Conservation (phyloP, 2,329 filamentous ascomycete genomes). For the Lachnellula subtilissima region DNA sequence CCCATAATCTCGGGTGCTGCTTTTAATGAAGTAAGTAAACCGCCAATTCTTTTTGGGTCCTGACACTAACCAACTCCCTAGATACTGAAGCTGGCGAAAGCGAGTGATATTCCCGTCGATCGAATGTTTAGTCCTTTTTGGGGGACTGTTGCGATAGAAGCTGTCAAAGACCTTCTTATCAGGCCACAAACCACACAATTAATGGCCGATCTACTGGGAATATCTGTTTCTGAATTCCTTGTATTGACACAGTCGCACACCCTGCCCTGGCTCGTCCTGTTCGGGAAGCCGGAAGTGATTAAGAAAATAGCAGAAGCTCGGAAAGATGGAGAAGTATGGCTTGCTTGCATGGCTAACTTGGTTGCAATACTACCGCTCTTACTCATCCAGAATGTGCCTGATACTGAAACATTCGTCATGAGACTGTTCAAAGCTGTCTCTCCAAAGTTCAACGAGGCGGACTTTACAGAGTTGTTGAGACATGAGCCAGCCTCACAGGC, state of each 20-base stretch:
- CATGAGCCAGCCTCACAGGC: slow-evolving; percentile 71
- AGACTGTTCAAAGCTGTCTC: slow-evolving; percentile 64
- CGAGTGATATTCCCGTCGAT: slow-evolving; percentile 55
- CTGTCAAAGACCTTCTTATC: slow-evolving; percentile 74
- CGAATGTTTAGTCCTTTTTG: slow-evolving; percentile 83
- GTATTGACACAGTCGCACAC: slow-evolving; percentile 73
- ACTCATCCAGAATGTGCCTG: slow-evolving; percentile 50
- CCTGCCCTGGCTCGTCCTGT: slow-evolving; percentile 79
- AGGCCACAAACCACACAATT: slow-evolving; percentile 78
- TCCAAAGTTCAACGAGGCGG: slow-evolving; percentile 61
- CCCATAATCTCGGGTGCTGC: slow-evolving; percentile 74
- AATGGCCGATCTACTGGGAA: slow-evolving; percentile 75
- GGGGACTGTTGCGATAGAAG: slow-evolving; percentile 75
- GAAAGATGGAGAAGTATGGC: slow-evolving; percentile 59
- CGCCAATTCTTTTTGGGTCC: not conserved
- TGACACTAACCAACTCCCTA: slow-evolving; percentile 28
- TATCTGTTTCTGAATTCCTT: slow-evolving; percentile 70
- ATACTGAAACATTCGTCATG: slow-evolving; percentile 63
- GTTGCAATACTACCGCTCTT: slow-evolving; percentile 55
- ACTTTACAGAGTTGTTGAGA: slow-evolving; percentile 64
- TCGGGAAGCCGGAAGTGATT: slow-evolving; percentile 71
- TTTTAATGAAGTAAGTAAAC: slow-evolving; percentile 67
- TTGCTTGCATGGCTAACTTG: slow-evolving; percentile 54
- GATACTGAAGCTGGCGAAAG: slow-evolving; percentile 67
- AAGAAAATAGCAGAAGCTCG: slow-evolving; percentile 75